A percentile compares a stretch with the other conserved stretches of the same genome.
These are phyloP conservation scores for Amoebophrya sp. DNA, from an alignment of 169 alveolate species.

Conservation along the genomic window DNA sequence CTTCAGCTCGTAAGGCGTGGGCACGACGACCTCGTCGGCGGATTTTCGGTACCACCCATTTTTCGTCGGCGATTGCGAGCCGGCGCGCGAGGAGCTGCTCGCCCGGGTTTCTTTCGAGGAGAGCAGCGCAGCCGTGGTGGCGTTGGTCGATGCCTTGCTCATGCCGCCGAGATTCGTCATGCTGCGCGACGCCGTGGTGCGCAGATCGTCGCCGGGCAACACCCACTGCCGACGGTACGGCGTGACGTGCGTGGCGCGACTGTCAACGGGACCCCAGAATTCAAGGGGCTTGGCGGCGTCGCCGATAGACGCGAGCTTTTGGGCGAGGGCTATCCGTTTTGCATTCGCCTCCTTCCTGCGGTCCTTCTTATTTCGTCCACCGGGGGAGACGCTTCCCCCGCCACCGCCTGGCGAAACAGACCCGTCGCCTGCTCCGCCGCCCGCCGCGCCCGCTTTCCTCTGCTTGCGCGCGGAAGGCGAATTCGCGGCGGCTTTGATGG, in stretches of 20 bases:
- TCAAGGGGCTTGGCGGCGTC: not conserved
- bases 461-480: not conserved
- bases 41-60: too few species aligned
- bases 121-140: too few species aligned
- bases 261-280: not conserved
- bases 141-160: too few species aligned
- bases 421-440: not conserved
- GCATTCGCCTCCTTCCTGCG: not conserved
- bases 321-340: not conserved
- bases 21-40: too few species aligned
- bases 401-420: too few species aligned
- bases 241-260: not conserved
- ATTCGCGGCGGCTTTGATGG: not conserved
- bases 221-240: not conserved
- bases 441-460: not conserved
- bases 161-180: too few species aligned
- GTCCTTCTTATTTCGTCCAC: not conserved
- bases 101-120: too few species aligned
- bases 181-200: too few species aligned
- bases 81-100: too few species aligned
- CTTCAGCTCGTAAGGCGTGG: too few species aligned
- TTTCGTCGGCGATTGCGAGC: too few species aligned
- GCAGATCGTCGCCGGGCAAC: not conserved
- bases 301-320: not conserved
- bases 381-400: too few species aligned